phyloP scores from a whole-genome alignment of 257 asterid genomes.

The Hygrophila difformis region DNA sequence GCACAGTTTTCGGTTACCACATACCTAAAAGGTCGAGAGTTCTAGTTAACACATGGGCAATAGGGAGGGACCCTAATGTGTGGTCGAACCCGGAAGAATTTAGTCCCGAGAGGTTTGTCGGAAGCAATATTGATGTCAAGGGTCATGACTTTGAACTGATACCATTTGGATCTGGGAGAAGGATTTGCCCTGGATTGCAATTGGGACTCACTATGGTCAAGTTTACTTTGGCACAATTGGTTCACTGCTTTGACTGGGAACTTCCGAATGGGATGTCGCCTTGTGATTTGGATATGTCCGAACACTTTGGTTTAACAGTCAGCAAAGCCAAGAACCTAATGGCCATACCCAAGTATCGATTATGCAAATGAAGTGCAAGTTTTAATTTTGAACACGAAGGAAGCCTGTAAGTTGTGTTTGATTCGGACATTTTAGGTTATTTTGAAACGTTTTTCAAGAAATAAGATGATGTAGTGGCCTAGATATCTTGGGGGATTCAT shows the following conservation, averaged over 20 bases:
- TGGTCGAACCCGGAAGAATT: constrained; percentile 23
- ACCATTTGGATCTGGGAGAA: constrained; percentile 27
- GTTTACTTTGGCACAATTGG: constrained; percentile 20
- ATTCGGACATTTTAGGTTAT: no score
- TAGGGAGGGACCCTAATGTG: constrained; percentile 25
- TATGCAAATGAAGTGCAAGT: no score
- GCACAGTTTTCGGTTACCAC: constrained; percentile 18
- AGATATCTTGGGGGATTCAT: no score
- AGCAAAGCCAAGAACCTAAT: constrained; percentile 13
- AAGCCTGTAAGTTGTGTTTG: no score
- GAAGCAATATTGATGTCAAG: constrained; percentile 10
- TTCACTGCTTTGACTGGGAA: constrained; percentile 33
- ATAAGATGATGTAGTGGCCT: no score
- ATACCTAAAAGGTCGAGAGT: constrained; percentile 22
- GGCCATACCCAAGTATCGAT: constrained; percentile 14
- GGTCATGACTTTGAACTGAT: constrained; percentile 18
- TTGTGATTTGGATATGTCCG: constrained; percentile 20
- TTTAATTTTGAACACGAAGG: no score
- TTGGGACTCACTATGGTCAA: constrained; percentile 20
- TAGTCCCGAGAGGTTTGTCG: constrained; percentile 24
- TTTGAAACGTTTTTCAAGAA: no score
- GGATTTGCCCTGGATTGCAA: no score
- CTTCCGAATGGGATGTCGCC: constrained; percentile 19
- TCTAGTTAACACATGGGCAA: constrained; percentile 19
- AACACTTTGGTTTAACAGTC: constrained; percentile 16